A percentile compares a stretch with the other conserved stretches of the same genome.
phyloP scores from a whole-genome alignment of 2,329 filamentous ascomycete genomes.

The Cladosporium sp. region DNA sequence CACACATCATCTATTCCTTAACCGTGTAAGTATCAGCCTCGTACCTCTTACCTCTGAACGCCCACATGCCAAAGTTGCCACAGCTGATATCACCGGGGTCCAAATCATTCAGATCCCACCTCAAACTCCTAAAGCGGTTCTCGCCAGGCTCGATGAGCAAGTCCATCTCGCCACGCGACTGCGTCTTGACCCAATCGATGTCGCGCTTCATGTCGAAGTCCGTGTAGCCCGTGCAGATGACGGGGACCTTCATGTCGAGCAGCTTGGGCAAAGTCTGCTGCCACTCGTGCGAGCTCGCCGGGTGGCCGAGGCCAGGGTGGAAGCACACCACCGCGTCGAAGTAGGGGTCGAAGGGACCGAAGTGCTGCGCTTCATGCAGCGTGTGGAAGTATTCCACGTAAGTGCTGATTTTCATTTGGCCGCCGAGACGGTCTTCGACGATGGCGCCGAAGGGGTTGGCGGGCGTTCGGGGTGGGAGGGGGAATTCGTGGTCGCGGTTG shows the following conservation, averaged over 20 bases:
- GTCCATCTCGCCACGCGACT: slow-evolving; percentile 86
- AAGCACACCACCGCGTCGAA: slow-evolving; percentile 98
- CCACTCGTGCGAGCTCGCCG: slow-evolving; percentile 92
- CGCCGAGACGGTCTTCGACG: slow-evolving; percentile 83
- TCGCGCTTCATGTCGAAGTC: slow-evolving; percentile 93
- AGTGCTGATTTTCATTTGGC: slow-evolving; percentile 92
- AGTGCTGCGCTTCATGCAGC: slow-evolving; percentile 83
- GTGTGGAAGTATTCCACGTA: slow-evolving; percentile 99
- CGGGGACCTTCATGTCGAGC: slow-evolving; percentile 90
- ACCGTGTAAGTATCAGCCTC: slow-evolving; percentile 47
- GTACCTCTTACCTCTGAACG: slow-evolving; percentile 95
- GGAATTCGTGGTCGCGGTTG: slow-evolving; percentile 89
- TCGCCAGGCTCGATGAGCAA: slow-evolving; percentile 87
- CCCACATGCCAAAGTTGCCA: slow-evolving; percentile 97
- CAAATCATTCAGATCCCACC: slow-evolving; percentile 95
- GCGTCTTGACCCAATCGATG: slow-evolving; percentile 82
- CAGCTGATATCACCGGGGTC: slow-evolving; percentile 92
- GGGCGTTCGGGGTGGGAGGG: slow-evolving; percentile 78
- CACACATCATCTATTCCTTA: slow-evolving; percentile 12
- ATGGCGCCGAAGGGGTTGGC: slow-evolving; percentile 91
- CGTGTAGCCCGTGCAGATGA: slow-evolving; percentile 93
- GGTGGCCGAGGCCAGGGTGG: slow-evolving; percentile 93
- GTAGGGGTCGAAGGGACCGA: slow-evolving; percentile 94
- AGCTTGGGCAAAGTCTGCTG: slow-evolving; percentile 82
- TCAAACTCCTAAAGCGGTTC: slow-evolving; percentile 86